Evolutionary conservation across 2,329 filamentous ascomycete genomes (phyloP).

Genomic region (Albophoma yamanashiensis): DNA sequence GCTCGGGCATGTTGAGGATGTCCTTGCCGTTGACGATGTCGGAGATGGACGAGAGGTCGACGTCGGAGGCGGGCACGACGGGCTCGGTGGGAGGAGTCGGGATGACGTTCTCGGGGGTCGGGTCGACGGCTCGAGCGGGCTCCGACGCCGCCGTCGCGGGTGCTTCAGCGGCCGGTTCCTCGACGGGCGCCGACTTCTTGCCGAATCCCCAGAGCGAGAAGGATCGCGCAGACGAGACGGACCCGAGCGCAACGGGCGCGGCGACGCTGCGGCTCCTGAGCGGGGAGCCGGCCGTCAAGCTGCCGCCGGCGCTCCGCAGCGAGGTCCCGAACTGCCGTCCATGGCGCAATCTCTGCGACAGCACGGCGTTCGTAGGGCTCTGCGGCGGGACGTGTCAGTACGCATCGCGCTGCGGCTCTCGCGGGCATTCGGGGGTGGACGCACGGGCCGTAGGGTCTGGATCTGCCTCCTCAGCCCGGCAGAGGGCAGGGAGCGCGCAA

Average conservation of each 20-base stretch:
- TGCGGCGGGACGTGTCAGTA: conserved; percentile 10
- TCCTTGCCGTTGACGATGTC: conserved; percentile 27
- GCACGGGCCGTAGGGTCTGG: conserved; percentile 10
- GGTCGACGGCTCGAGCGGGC: conserved; percentile 1
- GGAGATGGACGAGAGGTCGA: conserved; percentile 22
- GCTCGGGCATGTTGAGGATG: conserved; percentile 54
- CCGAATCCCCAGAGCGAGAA: conserved; percentile 25
- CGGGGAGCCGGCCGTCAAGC: conserved; percentile 11
- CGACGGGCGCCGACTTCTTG: conserved; percentile 13
- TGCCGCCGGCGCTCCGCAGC: conserved; percentile 10
- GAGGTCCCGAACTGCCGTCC: conserved; percentile 25
- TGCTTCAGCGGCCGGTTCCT: conserved; percentile 5
- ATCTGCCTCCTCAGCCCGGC: conserved; percentile 18
- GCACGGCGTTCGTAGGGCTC: conserved; percentile 14
- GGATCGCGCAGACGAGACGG: conserved; percentile 17
- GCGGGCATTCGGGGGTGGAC: background rate
- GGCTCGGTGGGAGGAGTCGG: conserved; percentile 11
- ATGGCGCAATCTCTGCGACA: conserved; percentile 18
- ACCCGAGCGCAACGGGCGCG: conserved; percentile 19
- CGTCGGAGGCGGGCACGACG: conserved; percentile 14
- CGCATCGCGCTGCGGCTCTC: background rate
- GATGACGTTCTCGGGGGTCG: conserved; percentile 4
- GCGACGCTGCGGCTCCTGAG: conserved; percentile 10
- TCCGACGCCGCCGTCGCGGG: conserved; percentile 9
- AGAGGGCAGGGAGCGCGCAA: conserved; percentile 27